phyloP scores from a whole-genome alignment of 495 filamentous ascomycete species.

The Aspergillus nidulans region DNA sequence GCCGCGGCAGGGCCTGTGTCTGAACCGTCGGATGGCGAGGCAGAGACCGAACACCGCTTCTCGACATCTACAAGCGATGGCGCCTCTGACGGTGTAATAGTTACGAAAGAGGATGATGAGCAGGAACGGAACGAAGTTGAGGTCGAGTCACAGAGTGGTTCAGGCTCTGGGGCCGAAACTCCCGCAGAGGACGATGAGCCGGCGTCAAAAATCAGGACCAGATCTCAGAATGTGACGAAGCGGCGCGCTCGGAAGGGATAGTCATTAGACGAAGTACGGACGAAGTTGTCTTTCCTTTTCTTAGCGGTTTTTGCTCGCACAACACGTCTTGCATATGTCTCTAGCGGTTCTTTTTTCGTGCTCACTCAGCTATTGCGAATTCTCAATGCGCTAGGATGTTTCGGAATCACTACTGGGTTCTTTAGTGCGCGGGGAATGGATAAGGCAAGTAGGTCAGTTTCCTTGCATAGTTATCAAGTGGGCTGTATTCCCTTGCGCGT shows the following conservation, averaged over 20 bases:
- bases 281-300: not conserved
- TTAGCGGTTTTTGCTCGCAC: not conserved
- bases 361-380: too few species aligned
- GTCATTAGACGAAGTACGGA: not conserved
- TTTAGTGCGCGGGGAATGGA: too few species aligned
- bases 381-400: too few species aligned
- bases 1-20: conserved; percentile 25
- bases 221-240: not conserved
- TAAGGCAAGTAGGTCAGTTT: too few species aligned
- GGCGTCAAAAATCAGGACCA: conserved; percentile 1
- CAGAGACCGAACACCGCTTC: conserved; percentile 12
- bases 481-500: too few species aligned
- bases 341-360: not conserved
- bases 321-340: not conserved
- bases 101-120: conserved; percentile 28
- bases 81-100: conserved; percentile 27
- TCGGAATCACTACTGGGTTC: too few species aligned
- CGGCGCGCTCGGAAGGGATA: conserved; percentile 3
- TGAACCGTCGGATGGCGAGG: conserved; percentile 22
- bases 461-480: too few species aligned
- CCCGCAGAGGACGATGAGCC: conserved; percentile 9
- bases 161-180: conserved; percentile 15
- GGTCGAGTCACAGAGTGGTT: conserved; percentile 14
- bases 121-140: conserved; percentile 8
- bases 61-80: conserved; percentile 15